Base-by-base conservation (phyloP, 2,329 filamentous ascomycete species). In the Mycosphaerella sp. region DNA sequence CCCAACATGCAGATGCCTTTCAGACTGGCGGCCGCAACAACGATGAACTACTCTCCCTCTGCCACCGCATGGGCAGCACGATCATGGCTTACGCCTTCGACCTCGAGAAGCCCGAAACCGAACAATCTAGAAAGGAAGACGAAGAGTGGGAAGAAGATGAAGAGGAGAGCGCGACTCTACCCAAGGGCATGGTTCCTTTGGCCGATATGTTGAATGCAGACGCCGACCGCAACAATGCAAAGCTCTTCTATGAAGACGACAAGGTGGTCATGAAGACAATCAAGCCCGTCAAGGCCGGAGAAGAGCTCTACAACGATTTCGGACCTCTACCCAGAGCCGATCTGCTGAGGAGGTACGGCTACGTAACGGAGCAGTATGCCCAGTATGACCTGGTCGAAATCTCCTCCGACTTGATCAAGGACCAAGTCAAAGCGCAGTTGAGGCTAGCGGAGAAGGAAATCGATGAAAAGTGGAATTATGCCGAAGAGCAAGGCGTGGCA, bases 81-180 rank as follows among this genome's bases (percentile, higher is more conserved):
- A 91, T 95, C 59, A 94, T 95, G 89, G 85, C 89, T 0, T 95
- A 95, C 65, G 89, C 89, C 0, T 95, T 95, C 65, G 89, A 95
- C 59, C 78, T 95, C 6, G 80, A 82, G 57, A 75, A 75, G 32
- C 64, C 62, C 10, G 62, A 65, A 3, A 59, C 61, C n/a, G 63
- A 68, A 0, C 77, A 81, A 17, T 75, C 82, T 4, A 75, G 80
- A 0, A 79, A 81, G 1, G 79, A 82, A 2, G 77, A 79, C 42
- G 74, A 74, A 14, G 64, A 57, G 8, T 64, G 62, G 62, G 63
- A 65, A 54, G 71, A 71, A 25, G 73, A 69, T n/a, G 61, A 63
- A 44, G 62, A 63, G 43, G 62, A 48, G 17, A 42, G 42, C 8
- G 52, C 44, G 6, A 67, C 69, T 4, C 61, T 75, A 4, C 72